A percentile compares a stretch with the other conserved stretches of the same genome.
phyloP scores from a whole-genome alignment of 352 stramenopile species.

The Phytophthora nicotianae region DNA sequence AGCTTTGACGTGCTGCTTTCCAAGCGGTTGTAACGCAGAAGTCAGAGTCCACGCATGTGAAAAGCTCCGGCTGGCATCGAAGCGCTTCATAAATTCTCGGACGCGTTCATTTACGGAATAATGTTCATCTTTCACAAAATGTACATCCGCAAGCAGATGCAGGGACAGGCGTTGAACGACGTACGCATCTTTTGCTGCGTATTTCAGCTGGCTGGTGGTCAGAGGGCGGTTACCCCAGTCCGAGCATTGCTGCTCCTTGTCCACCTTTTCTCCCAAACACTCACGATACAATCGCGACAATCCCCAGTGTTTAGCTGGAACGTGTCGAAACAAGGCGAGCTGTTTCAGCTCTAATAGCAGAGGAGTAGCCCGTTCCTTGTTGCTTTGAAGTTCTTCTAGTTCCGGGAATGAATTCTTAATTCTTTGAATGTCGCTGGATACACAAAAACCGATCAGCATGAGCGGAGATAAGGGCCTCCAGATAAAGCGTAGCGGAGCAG shows the following conservation, averaged over 20 bases:
- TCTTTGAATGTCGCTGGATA: conserved; percentile 53
- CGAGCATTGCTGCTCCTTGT: conserved; percentile 72
- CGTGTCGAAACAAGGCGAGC: conserved; percentile 50
- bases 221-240: conserved; percentile 60
- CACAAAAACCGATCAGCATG: conserved; percentile 59
- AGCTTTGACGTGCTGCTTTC: conserved; percentile 43
- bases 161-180: conserved; percentile 49
- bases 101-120: conserved; percentile 2
- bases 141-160: conserved; percentile 54
- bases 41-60: conserved; percentile 13
- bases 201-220: conserved; percentile 46
- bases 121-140: conserved; percentile 11
- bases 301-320: conserved; percentile 57
- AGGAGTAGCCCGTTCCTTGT: conserved; percentile 1
- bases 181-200: conserved; percentile 63
- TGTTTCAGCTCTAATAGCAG: conserved; percentile 62
- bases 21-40: conserved; percentile 22
- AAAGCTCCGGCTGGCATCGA: conserved; percentile 11
- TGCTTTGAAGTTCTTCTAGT: conserved; percentile 16
- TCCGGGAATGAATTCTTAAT: conserved; percentile 60
- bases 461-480: conserved; percentile 42
- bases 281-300: conserved; percentile 49
- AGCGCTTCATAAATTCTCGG: conserved; percentile 20
- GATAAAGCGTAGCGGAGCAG: conserved; percentile 43
- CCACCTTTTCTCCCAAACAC: conserved; percentile 47